phyloP scores from a whole-genome alignment of 768 basidiomycete species.

The Mycena rosella region DNA sequence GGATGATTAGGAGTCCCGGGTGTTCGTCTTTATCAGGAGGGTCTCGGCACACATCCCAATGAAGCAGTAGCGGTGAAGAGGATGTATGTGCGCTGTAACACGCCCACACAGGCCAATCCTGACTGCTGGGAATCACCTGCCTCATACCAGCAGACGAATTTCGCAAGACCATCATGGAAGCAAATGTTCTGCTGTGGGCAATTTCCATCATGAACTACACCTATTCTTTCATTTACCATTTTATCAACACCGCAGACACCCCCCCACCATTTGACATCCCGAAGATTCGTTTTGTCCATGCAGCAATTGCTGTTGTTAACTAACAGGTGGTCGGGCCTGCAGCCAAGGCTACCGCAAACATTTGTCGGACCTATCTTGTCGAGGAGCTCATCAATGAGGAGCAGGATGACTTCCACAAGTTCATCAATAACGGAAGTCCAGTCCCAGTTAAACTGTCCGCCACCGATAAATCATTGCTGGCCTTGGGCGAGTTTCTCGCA shows the following conservation, averaged over 20 bases:
- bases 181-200: constrained; percentile 16
- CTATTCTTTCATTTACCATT: constrained; percentile 6
- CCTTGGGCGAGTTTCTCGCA: no score
- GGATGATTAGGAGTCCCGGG: no score
- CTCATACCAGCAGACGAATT: background rate
- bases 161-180: constrained; percentile 15
- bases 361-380: background rate
- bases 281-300: constrained; percentile 13
- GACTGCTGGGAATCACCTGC: background rate
- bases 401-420: background rate
- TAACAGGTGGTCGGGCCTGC: background rate
- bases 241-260: background rate
- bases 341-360: background rate
- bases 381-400: constrained; percentile 17
- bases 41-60: no score
- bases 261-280: constrained; percentile 2
- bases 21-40: no score
- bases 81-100: background rate
- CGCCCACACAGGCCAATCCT: background rate
- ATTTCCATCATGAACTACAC: background rate
- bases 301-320: background rate
- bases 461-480: no score
- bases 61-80: no score
- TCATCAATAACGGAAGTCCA: background rate
- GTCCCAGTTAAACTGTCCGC: no score